These are phyloP conservation scores for Podaxis sp. DNA, from an alignment of 768 basidiomycete species.

Conservation along the genomic window DNA sequence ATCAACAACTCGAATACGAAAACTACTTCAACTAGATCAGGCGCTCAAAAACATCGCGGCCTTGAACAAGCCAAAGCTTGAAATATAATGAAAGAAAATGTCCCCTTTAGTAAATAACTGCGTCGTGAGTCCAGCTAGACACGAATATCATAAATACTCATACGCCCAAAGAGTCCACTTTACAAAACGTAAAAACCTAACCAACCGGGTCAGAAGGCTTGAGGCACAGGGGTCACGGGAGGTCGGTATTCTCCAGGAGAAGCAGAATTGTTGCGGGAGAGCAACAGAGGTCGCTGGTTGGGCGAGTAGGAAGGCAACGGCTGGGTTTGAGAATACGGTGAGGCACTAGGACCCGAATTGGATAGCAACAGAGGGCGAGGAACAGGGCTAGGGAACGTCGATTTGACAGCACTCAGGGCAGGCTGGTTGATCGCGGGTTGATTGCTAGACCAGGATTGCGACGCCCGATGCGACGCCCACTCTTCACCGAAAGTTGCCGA, in stretches of 20 bases:
- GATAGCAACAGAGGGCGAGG: conserved; percentile 11
- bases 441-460: conserved; percentile 5
- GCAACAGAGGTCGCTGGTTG: conserved; percentile 2
- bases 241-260: not conserved
- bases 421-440: conserved; percentile 8
- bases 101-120: not conserved
- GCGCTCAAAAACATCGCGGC: too few species aligned
- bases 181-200: not conserved
- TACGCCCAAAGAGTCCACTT: conserved; percentile 1
- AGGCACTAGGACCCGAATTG: not conserved
- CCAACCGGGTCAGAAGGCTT: not conserved
- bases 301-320: conserved; percentile 1
- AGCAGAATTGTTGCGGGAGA: conserved; percentile 3
- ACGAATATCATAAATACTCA: not conserved
- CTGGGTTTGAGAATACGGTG: conserved; percentile 5
- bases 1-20: not conserved
- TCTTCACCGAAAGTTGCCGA: not conserved
- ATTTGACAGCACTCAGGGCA: conserved; percentile 17
- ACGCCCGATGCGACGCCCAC: conserved; percentile 1
- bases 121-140: not conserved
- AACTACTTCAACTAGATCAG: not conserved
- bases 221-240: not conserved
- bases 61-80: too few species aligned
- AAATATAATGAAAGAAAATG: not conserved
- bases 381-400: conserved; percentile 12